phyloP scores from a whole-genome alignment of 306 rosid species.

The Neltuma alba region DNA sequence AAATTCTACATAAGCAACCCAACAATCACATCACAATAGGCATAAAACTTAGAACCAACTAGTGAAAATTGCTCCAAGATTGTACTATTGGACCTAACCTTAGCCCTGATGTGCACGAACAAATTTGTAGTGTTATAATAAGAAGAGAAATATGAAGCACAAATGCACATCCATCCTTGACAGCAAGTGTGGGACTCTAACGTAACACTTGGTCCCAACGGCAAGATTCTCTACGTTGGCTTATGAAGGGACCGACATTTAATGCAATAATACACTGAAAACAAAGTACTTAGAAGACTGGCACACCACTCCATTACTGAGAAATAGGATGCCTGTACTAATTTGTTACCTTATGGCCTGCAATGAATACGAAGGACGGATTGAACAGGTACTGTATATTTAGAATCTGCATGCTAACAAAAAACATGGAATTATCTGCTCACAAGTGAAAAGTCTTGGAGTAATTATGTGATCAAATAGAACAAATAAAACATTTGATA shows the following conservation, averaged over 20 bases:
- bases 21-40: background rate
- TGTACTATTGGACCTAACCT: background rate
- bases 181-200: background rate
- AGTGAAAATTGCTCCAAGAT: no score
- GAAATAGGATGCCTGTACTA: background rate
- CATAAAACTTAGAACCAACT: background rate
- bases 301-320: background rate
- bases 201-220: background rate
- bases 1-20: no score
- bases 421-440: no score
- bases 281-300: background rate
- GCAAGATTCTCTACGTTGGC: background rate
- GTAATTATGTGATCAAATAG: no score
- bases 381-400: background rate
- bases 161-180: background rate
- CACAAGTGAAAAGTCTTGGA: no score
- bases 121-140: background rate
- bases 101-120: background rate
- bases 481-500: no score
- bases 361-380: background rate
- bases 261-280: background rate
- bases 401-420: no score
- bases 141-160: background rate
- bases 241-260: background rate
- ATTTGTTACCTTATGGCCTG: background rate